Base-by-base conservation (phyloP, 225 moss, liverwort and hornwort genomes). In the Takakia lepidozioides region DNA sequence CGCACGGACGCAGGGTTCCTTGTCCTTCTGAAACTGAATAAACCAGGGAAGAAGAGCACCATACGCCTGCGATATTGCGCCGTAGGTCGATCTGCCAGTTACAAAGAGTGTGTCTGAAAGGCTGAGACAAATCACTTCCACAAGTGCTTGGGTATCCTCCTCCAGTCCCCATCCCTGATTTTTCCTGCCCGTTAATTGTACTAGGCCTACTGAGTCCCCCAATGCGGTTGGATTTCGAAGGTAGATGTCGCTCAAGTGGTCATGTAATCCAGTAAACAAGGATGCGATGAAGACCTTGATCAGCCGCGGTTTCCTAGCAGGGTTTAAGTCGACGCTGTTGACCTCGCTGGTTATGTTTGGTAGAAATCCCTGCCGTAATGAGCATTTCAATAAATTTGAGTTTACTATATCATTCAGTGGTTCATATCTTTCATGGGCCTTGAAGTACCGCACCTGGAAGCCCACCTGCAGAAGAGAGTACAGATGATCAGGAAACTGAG, bases 21-120 rank as follows among this genome's bases (percentile, higher is more conserved):
- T 51, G 62, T 25, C 59, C 38, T 4, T 29, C 3, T 47, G 70
- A 35, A 52, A 76, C 15, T 63, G 62, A 21, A 70, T 13, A 43
- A 66, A 61, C 75, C 75, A 76, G 5, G 75, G 70, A 8, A 70
- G 11, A 5, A 66, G 28, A 23, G 20, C 62, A 10, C 75, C 75
- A 25, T 76, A 76, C n/a, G 58, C 70, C 29, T 76, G 75, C 1
- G 75, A 70, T 16, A 76, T 21, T 14, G 66, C 75, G 2, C 75
- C 70, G 13, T 65, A 76, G 0, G 70, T 76, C 4, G 75, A 76
- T 1, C 57, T 25, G 3, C 70, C 70, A 55, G 62, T 76, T 4
- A 76, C 70, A 19, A 76, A 34, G 17, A 76, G 21, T 10, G 48
- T 29, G 51, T 76, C 70, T 20, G 66, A 66, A 30, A 76, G 66